Base-by-base conservation (phyloP, 345 rosid genomes). In the Capsella bursapastoris region DNA sequence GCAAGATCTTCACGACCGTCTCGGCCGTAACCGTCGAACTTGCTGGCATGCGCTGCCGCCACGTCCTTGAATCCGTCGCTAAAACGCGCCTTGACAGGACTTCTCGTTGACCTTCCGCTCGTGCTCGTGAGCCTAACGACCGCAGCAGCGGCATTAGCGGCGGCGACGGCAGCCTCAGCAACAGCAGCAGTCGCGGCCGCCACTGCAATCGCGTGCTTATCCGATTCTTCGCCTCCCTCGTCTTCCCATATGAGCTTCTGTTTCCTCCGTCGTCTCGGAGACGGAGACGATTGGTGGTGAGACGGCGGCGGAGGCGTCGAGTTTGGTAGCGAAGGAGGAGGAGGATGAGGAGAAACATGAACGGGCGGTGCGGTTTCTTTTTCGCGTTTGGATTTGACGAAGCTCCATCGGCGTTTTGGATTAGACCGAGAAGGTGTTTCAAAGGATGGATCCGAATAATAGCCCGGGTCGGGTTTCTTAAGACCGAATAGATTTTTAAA, bases 141-240 rank as follows among this genome's bases (percentile, higher is more conserved):
- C 14, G 79, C 93, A 0, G 93, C 90, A 0, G 97, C 95, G 0
- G 98, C 96, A 18, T 85, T 83, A 2, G 95, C 97, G 0, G 95
- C 96, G 3, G 86, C 86, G 2, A 89, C 90, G 0, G 96, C 98
- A 0, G 90, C 92, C 63, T 88, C 91, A 13, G 96, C 96, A 9
- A 83, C 94, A 0, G 85, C 90, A 4, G 97, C 93, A 1, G 89
- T 86, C 2, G 97, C 98, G 2, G 91, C 88, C 0, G 98, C 97
- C 12, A 91, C 87, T 2, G 92, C 89, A 67, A 91, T 81, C n/a
- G 93, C 95, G 38, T 87, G 95, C 28, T 84, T 79, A 45, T 67
- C 82, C 0, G 86, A 78, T 67, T 84, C 82, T 13, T 50, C 80
- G 14, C 22, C 60, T 13, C 70, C 76, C 1, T 77, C 80, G 0